Evolutionary conservation across 345 rosid species (phyloP), one percentile per base, ranked within the genome.

Genomic region (Sonneratia caseolaris): DNA sequence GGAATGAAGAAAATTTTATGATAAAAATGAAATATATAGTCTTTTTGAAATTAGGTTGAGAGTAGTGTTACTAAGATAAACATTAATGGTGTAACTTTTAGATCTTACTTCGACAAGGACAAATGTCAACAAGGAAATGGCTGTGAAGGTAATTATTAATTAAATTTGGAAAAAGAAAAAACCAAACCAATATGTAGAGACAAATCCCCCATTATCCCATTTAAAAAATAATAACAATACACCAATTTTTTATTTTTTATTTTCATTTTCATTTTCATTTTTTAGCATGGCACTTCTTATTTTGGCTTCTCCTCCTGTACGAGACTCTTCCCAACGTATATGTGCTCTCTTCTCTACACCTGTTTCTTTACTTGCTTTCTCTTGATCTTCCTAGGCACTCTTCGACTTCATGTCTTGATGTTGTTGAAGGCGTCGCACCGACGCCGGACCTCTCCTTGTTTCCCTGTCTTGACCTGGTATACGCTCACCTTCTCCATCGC

Each of bases 341-440:
- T 37, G 1, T 37, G 3, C 2, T 16, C 37, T 66, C 48, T 66
- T 66, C 48, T 37, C 18, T 66, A 66, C 24, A 24, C 6, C 61
- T 66, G 15, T 19, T 38, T 18, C 8, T 24, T 21, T 66, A 45
- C 22, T 40, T 15, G 37, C 67, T 24, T 57, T 71, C 42, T 11
- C 32, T 18, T 42, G 45, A 42, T 42, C 45, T 42, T 42, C 45
- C 5, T 42, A 42, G 35, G 32, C 38, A 70, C 55, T 51, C 40
- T 49, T 55, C 45, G 32, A 19, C 32, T 68, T 68, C 53, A 75
- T 14, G 74, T 70, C 4, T 53, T 13, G 70, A 79, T 19, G 38
- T 53, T 66, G 76, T 88, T 88, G 76, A 83, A 86, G 24, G 82
- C 86, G 68, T 89, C 92, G 71, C 92, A 89, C 65, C 87, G 82